These are phyloP conservation scores for Fusarium dlaminii DNA, from an alignment of 2,329 filamentous ascomycete species.

Conservation along the genomic window DNA sequence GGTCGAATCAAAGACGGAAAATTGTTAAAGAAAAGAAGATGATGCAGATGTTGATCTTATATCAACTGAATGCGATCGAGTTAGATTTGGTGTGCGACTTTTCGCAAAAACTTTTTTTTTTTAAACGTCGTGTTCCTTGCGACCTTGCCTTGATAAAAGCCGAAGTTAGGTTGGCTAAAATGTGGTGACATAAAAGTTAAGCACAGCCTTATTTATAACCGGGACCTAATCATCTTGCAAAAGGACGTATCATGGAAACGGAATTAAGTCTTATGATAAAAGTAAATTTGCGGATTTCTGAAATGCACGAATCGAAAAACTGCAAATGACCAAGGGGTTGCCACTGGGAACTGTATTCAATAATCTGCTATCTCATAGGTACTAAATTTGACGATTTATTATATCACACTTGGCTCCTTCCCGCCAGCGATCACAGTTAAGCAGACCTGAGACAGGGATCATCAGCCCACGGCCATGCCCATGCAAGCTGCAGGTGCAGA, in stretches of 20 bases:
- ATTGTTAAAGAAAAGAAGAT: background rate
- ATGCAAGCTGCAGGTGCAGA: conserved; percentile 34
- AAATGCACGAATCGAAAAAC: background rate
- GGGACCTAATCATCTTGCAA: background rate
- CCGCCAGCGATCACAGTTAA: conserved; percentile 26
- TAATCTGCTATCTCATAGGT: background rate
- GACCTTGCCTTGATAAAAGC: conserved; percentile 15
- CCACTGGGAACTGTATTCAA: background rate
- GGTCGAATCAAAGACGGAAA: background rate
- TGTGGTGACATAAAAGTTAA: background rate
- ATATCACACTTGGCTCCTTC: conserved; percentile 10
- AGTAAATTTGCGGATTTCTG: background rate
- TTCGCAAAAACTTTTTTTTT: conserved; percentile 24
- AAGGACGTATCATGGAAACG: background rate
- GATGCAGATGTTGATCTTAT: background rate
- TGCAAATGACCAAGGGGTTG: background rate
- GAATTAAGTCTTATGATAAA: background rate
- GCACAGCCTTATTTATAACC: background rate
- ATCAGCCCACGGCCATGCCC: conserved; percentile 21
- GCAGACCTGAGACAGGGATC: conserved; percentile 18
- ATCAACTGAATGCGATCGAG: background rate
- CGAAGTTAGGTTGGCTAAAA: conserved; percentile 14
- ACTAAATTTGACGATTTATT: background rate
- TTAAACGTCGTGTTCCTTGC: conserved; percentile 4
- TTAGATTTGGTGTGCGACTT: conserved; percentile 6